Conservation (phyloP, 306 rosid genomes). For the Castanospermum australe region DNA sequence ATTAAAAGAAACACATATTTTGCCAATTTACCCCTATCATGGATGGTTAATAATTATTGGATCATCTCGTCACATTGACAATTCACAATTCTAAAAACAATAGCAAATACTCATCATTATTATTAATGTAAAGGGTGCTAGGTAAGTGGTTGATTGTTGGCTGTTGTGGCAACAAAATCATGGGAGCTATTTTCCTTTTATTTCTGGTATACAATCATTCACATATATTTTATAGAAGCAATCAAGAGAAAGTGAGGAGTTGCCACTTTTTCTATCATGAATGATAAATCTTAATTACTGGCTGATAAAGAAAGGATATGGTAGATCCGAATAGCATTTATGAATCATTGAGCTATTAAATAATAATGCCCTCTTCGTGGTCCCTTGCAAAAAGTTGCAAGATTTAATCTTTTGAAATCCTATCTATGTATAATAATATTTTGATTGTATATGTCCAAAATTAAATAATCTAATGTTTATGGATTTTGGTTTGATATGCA, state of each 20-base stretch:
- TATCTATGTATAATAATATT: not conserved
- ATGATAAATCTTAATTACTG: not conserved
- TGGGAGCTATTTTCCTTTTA: not conserved
- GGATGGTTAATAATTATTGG: not conserved
- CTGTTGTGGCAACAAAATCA: constrained; percentile 20
- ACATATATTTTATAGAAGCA: not conserved
- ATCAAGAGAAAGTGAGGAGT: not conserved
- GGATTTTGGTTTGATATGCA: too few species aligned
- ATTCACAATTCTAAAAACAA: not conserved
- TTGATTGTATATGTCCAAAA: too few species aligned
- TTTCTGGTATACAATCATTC: not conserved
- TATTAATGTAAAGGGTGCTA: not conserved
- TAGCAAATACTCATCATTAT: not conserved
- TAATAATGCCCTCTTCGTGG: not conserved
- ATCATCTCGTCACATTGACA: not conserved
- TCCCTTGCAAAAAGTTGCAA: not conserved
- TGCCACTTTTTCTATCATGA: not conserved
- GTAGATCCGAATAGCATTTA: not conserved
- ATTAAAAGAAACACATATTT: not conserved
- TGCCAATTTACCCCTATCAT: not conserved
- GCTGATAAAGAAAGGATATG: not conserved
- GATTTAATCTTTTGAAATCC: not conserved
- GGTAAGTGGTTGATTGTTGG: constrained; percentile 14
- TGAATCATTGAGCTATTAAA: not conserved
- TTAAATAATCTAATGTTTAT: too few species aligned